These are phyloP conservation scores for Polygonum aviculare DNA, from an alignment of 148 eudicot species.

Conservation along the genomic window DNA sequence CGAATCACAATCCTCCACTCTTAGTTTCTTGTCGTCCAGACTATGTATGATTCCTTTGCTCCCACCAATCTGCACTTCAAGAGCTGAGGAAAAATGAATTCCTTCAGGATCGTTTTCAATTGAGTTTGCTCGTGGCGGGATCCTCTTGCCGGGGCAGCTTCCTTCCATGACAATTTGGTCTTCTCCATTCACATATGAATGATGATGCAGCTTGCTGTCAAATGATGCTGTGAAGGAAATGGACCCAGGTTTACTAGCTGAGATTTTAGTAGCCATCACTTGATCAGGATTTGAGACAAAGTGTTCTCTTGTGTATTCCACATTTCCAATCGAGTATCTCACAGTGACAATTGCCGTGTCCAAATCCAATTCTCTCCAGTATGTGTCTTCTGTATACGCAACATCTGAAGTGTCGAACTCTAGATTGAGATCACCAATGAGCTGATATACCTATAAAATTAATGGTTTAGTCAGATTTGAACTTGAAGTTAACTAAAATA, in stretches of 20 bases:
- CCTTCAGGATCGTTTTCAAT: constrained; percentile 47
- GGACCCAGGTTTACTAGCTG: constrained; percentile 50
- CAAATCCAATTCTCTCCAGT: constrained; percentile 65
- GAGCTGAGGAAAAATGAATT: constrained; percentile 49
- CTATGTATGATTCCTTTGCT: constrained; percentile 24
- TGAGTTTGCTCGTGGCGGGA: constrained; percentile 18
- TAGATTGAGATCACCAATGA: constrained; percentile 68
- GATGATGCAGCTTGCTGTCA: constrained; percentile 57
- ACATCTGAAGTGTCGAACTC: constrained; percentile 55
- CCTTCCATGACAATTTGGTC: constrained; percentile 77
- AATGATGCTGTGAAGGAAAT: constrained; percentile 57
- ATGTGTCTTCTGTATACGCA: constrained; percentile 25
- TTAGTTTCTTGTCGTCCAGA: constrained; percentile 45
- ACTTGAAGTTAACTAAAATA: neutral
- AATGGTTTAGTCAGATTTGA: neutral
- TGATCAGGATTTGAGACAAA: constrained; percentile 78
- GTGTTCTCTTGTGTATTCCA: constrained; percentile 57
- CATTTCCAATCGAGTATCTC: constrained; percentile 46
- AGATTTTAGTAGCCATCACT: constrained; percentile 60
- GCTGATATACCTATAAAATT: constrained; percentile 64
- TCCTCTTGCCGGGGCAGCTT: constrained; percentile 49
- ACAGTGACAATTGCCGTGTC: constrained; percentile 75
- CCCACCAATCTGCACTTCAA: constrained; percentile 49
- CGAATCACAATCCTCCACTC: constrained; percentile 61
- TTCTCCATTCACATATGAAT: constrained; percentile 36